phyloP scores from a whole-genome alignment of 2,329 filamentous ascomycete genomes.

The Nigrograna mackinnonii region DNA sequence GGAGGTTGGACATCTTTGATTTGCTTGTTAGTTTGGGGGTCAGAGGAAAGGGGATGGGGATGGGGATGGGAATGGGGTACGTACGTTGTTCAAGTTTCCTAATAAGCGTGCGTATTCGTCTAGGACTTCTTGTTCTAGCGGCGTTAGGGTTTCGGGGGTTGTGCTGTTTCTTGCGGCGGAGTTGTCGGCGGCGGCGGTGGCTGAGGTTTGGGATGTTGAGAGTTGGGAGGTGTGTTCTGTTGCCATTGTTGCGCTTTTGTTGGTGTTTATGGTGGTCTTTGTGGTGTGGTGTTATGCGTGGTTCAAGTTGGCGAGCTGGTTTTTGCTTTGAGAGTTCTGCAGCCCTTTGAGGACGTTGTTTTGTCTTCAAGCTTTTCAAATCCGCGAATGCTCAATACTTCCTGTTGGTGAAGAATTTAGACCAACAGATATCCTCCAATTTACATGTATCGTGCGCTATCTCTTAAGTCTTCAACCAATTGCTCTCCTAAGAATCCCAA shows the following conservation, averaged over 20 bases:
- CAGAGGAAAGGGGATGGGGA: constrained; percentile 1
- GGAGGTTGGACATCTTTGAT: constrained; percentile 56
- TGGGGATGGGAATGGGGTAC: constrained; percentile 15
- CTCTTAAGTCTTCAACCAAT: too few relatives aligned
- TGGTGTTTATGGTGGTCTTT: too few relatives aligned
- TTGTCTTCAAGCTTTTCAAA: too few relatives aligned
- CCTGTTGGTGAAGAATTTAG: too few relatives aligned
- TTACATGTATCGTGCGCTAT: too few relatives aligned
- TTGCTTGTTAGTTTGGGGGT: not conserved
- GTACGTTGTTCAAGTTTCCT: constrained; percentile 87
- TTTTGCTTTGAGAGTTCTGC: too few relatives aligned
- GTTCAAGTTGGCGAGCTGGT: too few relatives aligned
- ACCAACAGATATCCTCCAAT: too few relatives aligned
- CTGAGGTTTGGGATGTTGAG: constrained; percentile 18
- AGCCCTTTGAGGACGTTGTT: too few relatives aligned
- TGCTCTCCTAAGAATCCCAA: too few relatives aligned
- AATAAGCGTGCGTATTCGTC: constrained; percentile 90
- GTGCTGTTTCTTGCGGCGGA: not conserved
- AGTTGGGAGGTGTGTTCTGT: constrained; percentile 8
- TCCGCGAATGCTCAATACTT: too few relatives aligned
- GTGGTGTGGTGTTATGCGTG: too few relatives aligned
- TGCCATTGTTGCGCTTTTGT: not conserved
- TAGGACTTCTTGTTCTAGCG: constrained; percentile 89
- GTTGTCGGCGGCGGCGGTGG: constrained; percentile 7
- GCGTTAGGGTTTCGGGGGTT: constrained; percentile 56